Evolutionary conservation across 2,329 filamentous ascomycete species (phyloP), one percentile per base, ranked within the genome.

Genomic region (Acrodontium crateriforme): DNA sequence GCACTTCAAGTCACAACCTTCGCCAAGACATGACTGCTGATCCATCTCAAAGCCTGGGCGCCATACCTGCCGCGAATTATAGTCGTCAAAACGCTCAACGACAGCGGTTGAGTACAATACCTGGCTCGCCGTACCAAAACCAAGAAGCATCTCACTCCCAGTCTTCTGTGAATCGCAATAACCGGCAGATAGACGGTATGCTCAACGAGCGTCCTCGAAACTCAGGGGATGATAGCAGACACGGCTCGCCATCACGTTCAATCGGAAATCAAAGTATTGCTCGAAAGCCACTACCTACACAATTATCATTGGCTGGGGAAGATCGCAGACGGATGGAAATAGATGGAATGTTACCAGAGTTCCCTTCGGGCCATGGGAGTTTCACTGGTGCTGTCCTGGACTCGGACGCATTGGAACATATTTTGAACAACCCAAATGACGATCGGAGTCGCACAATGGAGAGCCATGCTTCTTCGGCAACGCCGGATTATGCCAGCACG

Each of bases 401-500:
- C 45, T 53, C 55, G 36, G 59, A 57, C 34, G 54, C 53, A 22
- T 50, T 63, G 41, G 59, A 50, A 34, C 45, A 41, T 24, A 47
- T 53, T 18, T 31, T 53, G 19, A 37, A 49, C 22, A 32, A 43
- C 28, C 52, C 30, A 26, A 22, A 44, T n/a, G 31, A 47, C 46
- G 37, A 37, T 9, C 29, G 36, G 8, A 23, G 25, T 9, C 29
- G 35, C 12, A 38, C 46, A 39, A 39, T 59, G 54, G 36, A 39
- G 25, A 67, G 62, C 39, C 68, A 67, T 18, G 65, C 63, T 18
- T 76, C 74, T 6, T 69, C 69, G 4, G 62, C 64, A 9, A 77
- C 76, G 15, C 79, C 80, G 1, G 79, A 87, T 49, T 87, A 87
- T 54, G 78, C 79, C 5, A 89, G 79, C 52, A 77, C 74, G 13